Base-by-base conservation (phyloP, 305 asterid species). In the Fraxinus albicans region DNA sequence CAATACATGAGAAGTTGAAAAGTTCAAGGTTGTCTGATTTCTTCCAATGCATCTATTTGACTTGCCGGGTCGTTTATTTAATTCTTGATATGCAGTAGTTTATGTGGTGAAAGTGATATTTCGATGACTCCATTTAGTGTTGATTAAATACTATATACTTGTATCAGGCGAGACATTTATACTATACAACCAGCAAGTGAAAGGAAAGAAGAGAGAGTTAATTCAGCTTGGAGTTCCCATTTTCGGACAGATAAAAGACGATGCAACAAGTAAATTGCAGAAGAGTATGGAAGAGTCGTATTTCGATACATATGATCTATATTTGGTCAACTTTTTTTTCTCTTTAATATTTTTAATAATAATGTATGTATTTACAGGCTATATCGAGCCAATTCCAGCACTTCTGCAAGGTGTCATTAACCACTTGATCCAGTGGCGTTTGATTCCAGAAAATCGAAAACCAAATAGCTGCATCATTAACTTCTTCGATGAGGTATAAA, bases 381-480 rank as follows among this genome's bases (percentile, higher is more conserved):
- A 88, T 78, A 92, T 93, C 8, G 97, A 94, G 81, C 98, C 98
- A 15, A 97, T 97, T 87, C 99, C 99, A 75, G 80, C 94, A 40
- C 93, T 94, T 83, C 89, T 97, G 73, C 91, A 86, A 85, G 90
- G 89, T 77, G 92, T 97, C 63, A 86, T 94, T 27, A 91, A 91
- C 19, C 99, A 97, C 92, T 89, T 97, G 88, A 82, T 88, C 83
- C 98, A 91, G 86, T 92, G 97, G 98, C 92, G 88, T 80, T 84
- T 97, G 82, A 89, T 97, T 73, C 94, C 97, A 25, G 95, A 94
- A 77, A 89, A 84, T 72, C 84, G 92, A 89, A 92, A 85, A 77
- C 99, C 99, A 53, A 93, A 91, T 90, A 90, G 99, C 88, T 95
- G 99, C 91, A 93, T 95, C 87, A 90, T 97, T 76, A 97, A 90